phyloP scores from a whole-genome alignment of 1,139 yeast genomes.

The Blastobotrys buckinghamii region DNA sequence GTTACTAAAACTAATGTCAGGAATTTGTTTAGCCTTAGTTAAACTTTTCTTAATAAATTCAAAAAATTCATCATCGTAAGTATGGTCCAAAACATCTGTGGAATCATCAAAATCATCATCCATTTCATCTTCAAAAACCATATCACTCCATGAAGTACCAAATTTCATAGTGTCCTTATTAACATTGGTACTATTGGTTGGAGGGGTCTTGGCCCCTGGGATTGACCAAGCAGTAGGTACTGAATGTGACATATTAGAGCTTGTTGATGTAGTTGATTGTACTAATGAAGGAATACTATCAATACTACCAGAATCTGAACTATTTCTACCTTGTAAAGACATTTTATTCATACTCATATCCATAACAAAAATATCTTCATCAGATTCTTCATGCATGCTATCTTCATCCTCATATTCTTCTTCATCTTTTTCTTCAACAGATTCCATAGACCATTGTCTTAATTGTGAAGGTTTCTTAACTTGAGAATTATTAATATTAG shows the following conservation, averaged over 20 bases:
- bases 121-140: constrained; percentile 27
- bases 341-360: constrained; percentile 20
- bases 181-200: too few species aligned
- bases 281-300: constrained; percentile 28
- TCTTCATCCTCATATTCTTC: constrained; percentile 1
- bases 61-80: constrained; percentile 21
- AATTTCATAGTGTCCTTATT: constrained; percentile 25
- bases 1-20: neutral
- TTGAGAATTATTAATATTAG: too few species aligned
- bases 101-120: constrained; percentile 12
- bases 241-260: constrained; percentile 10
- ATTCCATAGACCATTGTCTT: constrained; percentile 11
- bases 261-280: constrained; percentile 18
- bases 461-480: constrained; percentile 11
- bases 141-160: constrained; percentile 33
- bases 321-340: constrained; percentile 8
- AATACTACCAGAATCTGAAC: constrained; percentile 18
- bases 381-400: constrained; percentile 2
- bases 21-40: constrained; percentile 4
- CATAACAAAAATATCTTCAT: constrained; percentile 27
- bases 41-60: constrained; percentile 2
- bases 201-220: constrained; percentile 12
- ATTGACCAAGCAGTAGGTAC: constrained; percentile 11
- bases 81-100: neutral
- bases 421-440: constrained; percentile 14